These are phyloP conservation scores for Mycena latifolia DNA, from an alignment of 768 basidiomycete genomes.

Conservation along the genomic window DNA sequence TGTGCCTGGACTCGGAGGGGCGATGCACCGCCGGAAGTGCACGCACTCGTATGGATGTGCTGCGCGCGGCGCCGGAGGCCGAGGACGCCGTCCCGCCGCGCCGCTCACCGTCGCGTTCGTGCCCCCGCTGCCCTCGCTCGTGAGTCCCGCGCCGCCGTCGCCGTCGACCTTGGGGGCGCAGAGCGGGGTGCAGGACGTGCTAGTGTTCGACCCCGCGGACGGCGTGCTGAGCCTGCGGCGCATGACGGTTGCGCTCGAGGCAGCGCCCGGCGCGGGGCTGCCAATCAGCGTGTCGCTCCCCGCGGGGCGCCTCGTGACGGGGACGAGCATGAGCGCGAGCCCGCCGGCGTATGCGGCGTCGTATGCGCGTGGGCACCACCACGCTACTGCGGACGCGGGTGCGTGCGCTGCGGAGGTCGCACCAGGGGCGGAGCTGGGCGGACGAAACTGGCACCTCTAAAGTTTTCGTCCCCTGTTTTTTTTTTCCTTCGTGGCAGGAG, in stretches of 20 bases:
- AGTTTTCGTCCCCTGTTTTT: no score
- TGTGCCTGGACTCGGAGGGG: background rate
- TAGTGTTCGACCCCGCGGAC: constrained; percentile 74
- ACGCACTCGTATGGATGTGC: constrained; percentile 69
- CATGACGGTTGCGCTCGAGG: constrained; percentile 56
- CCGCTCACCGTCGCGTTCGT: constrained; percentile 73
- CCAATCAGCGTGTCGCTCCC: constrained; percentile 70
- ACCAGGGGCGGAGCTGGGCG: no score
- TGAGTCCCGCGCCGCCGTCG: constrained; percentile 14
- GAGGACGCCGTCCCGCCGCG: constrained; percentile 34
- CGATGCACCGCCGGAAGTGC: constrained; percentile 58
- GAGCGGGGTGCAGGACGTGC: constrained; percentile 71
- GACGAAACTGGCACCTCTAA: no score
- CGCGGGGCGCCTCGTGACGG: constrained; percentile 57
- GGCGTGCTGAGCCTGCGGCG: constrained; percentile 68
- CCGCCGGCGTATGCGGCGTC: constrained; percentile 68
- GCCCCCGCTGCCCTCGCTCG: constrained; percentile 34
- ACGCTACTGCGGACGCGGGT: no score
- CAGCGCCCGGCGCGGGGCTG: constrained; percentile 41
- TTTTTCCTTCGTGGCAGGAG: no score
- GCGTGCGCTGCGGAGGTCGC: no score
- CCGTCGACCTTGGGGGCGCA: constrained; percentile 24
- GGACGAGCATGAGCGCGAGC: constrained; percentile 50
- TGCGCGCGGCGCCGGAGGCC: background rate
- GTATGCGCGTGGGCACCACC: constrained; percentile 50